Evolutionary conservation across 2,329 filamentous ascomycete genomes (phyloP).

Genomic region (Aspergillus ochraceoroseus): DNA sequence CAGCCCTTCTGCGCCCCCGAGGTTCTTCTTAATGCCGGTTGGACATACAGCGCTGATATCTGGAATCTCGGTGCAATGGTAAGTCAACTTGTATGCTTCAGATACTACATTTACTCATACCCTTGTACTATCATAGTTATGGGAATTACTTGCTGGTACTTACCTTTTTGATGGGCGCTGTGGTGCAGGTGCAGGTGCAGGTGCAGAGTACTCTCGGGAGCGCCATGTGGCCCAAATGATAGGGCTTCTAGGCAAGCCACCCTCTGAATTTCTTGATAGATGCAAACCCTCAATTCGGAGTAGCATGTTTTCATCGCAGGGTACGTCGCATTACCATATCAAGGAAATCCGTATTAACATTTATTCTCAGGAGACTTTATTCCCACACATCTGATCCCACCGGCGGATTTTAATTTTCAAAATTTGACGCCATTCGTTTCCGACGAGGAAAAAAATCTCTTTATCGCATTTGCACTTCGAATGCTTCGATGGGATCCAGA

Average conservation of each 20-base stretch:
- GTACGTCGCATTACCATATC: constrained; percentile 7
- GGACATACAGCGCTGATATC: constrained; percentile 34
- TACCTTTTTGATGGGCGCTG: constrained; percentile 29
- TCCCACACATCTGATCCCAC: constrained; percentile 23
- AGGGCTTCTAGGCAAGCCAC: constrained; percentile 24
- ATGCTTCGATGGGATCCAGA: constrained; percentile 37
- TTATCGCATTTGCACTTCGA: constrained; percentile 28
- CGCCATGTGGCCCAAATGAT: constrained; percentile 26
- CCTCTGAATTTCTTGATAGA: constrained; percentile 15
- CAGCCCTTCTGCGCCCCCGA: constrained; percentile 31
- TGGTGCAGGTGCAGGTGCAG: constrained; percentile 16
- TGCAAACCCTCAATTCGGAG: constrained; percentile 5
- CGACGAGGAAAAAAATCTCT: constrained; percentile 30
- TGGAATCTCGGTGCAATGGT: constrained; percentile 33
- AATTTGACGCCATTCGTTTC: constrained; percentile 21
- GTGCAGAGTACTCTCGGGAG: constrained; percentile 22
- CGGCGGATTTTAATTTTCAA: constrained; percentile 17
- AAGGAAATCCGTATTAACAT: constrained; percentile 9
- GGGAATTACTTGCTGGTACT: constrained; percentile 31
- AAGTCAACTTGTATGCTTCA: constrained; percentile 7
- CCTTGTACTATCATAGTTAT: constrained; percentile 24
- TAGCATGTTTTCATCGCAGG: constrained; percentile 16
- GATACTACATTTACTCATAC: neutral
- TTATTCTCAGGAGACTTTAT: constrained; percentile 20
- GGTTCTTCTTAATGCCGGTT: constrained; percentile 29